These are phyloP conservation scores for Kluyveromyces nonfermentans DNA, from an alignment of 805 yeast species.

Conservation along the genomic window DNA sequence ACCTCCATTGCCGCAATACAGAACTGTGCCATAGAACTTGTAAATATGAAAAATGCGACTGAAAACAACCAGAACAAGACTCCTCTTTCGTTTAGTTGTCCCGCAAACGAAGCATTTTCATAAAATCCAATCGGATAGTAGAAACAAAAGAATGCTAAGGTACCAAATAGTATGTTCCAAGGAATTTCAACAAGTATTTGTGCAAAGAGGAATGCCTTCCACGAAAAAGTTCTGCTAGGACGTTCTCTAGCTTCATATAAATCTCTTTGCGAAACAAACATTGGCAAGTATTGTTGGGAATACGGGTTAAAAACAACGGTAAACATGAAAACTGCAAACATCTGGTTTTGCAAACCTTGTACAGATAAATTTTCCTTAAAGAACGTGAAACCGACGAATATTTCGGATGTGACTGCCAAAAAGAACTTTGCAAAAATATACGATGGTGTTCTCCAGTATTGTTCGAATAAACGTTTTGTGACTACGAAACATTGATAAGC, in stretches of 20 bases:
- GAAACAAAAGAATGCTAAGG: constrained; percentile 50
- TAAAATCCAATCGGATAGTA: constrained; percentile 70
- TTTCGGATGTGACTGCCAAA: constrained; percentile 44
- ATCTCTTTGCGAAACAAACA: constrained; percentile 51
- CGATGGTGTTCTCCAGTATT: constrained; percentile 58
- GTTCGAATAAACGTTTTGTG: constrained; percentile 47
- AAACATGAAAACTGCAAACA: constrained; percentile 69
- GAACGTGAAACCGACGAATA: constrained; percentile 68
- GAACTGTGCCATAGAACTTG: constrained; percentile 50
- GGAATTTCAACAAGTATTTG: constrained; percentile 61
- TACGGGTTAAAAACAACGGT: constrained; percentile 46
- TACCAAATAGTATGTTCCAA: constrained; percentile 51
- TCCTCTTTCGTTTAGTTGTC: constrained; percentile 42
- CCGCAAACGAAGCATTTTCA: constrained; percentile 48
- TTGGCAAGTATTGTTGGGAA: constrained; percentile 54
- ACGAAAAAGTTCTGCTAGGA: constrained; percentile 60
- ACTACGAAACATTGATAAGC: constrained; percentile 37
- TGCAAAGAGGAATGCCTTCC: constrained; percentile 53
- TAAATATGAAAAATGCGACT: constrained; percentile 42
- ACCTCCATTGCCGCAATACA: constrained; percentile 49
- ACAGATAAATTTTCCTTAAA: constrained; percentile 54
- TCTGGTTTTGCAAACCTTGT: constrained; percentile 74
- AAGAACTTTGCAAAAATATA: constrained; percentile 52
- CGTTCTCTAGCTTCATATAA: constrained; percentile 66
- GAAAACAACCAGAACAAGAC: constrained; percentile 42